Evolutionary conservation across 2,329 filamentous ascomycete species (phyloP), one percentile per base, ranked within the genome.

Genomic region (Colletotrichum abscissum): DNA sequence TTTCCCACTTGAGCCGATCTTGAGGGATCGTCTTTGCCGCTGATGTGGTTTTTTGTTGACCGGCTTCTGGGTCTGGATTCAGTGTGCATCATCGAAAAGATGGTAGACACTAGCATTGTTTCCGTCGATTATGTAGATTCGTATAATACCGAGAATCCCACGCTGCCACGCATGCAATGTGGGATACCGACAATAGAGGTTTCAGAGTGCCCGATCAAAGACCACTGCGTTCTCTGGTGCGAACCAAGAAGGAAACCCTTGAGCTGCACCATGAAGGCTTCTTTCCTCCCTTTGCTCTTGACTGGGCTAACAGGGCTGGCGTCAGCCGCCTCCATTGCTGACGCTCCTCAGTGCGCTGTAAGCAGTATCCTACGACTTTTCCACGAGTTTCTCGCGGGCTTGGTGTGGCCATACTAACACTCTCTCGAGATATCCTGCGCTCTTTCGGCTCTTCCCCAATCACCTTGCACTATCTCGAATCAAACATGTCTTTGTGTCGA

Each of bases 401-500:
- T 42, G 14, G 14, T 42, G 14, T 3, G 16, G 19, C 16, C 38
- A 42, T 19, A 42, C 38, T 42, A 7, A 42, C 38, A 19, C 1
- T 3, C 14, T 42, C 38, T 42, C 14, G 16, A 42, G 38, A 42
- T 42, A 42, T 42, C 38, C 38, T 42, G 38, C 38, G 38, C 38
- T 42, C 38, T 42, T 42, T 42, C 38, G 16, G 38, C 38, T 42
- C 38, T 42, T 42, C 14, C 38, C 14, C 42, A 68, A 30, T 54
- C 57, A 3, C 28, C 65, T 5, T 68, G 65, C 19, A 38, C 65
- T 6, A 62, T 68, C 28, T 22, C 46, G 16, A 63, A 68, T 14
- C 28, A 60, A 8, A 63, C 57, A 30, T 68, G 66, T 30, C 46
- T 68, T 5, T 68, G 66, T 22, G 38, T 30, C 46, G 59, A 68